phyloP scores from a whole-genome alignment of 2,329 filamentous ascomycete genomes.

The Penicillium sp. region DNA sequence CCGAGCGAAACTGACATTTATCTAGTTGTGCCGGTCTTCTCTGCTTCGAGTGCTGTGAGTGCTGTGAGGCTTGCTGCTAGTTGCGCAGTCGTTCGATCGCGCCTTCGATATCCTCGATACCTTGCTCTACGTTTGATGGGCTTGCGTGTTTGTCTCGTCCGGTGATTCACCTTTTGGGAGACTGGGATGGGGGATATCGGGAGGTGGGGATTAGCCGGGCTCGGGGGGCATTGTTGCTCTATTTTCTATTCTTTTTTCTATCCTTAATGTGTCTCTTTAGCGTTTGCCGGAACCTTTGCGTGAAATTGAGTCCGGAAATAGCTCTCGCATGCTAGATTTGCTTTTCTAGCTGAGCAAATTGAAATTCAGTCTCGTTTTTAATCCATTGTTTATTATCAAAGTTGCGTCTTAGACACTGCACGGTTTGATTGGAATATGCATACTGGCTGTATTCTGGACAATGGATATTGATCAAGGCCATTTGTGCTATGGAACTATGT shows the following conservation, averaged over 20 bases:
- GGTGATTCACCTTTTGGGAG: no score
- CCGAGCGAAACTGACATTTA: constrained; percentile 1
- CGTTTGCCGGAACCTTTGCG: background rate
- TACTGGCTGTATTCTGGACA: background rate
- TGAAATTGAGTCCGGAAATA: background rate
- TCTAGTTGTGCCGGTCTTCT: constrained; percentile 30
- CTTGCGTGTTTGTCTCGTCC: background rate
- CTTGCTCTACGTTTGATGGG: background rate
- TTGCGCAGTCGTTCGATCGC: background rate
- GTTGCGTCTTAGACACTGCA: background rate
- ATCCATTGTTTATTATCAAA: no score
- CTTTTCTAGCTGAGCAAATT: background rate
- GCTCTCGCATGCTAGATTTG: background rate
- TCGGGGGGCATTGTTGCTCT: background rate
- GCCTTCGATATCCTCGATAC: background rate
- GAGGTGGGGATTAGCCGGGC: no score
- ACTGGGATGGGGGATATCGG: background rate
- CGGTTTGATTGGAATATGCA: background rate
- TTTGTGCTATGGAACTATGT: background rate
- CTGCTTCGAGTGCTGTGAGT: constrained; percentile 34
- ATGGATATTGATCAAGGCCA: background rate
- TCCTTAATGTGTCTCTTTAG: background rate
- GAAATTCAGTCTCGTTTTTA: background rate
- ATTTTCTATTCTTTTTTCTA: no score
- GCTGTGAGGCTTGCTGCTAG: constrained; percentile 34